phyloP scores from a whole-genome alignment of 2,329 filamentous ascomycete species.

The Amauroascus niger region DNA sequence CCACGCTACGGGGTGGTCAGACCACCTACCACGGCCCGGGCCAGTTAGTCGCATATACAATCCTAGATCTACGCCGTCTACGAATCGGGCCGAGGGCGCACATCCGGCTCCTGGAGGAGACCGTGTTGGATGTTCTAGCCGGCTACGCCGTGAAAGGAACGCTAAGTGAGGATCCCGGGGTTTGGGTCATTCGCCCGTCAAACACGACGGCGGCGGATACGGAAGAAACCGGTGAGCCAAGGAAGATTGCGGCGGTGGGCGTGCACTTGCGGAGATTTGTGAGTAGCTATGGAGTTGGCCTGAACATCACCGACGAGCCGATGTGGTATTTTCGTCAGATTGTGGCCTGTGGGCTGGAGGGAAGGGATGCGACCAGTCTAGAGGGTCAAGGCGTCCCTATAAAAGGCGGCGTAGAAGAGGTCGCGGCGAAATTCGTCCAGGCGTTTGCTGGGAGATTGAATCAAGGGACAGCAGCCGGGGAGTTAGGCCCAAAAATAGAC shows the following conservation, averaged over 20 bases:
- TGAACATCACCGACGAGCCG: constrained; percentile 47
- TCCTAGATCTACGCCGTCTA: constrained; percentile 68
- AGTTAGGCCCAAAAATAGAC: constrained; percentile 30
- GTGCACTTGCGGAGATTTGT: constrained; percentile 83
- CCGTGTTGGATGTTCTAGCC: constrained; percentile 57
- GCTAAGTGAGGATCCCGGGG: constrained; percentile 65
- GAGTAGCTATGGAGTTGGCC: constrained; percentile 70
- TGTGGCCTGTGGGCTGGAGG: constrained; percentile 79
- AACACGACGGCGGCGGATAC: neutral
- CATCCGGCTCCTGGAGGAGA: constrained; percentile 66
- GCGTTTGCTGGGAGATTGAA: constrained; percentile 33
- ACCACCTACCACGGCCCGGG: constrained; percentile 94
- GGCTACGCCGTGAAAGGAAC: constrained; percentile 46
- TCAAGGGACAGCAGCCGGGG: constrained; percentile 25
- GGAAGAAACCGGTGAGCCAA: constrained; percentile 22
- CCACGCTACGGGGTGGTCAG: constrained; percentile 74
- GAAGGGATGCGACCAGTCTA: constrained; percentile 69
- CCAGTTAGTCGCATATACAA: constrained; percentile 84
- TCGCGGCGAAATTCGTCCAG: constrained; percentile 31
- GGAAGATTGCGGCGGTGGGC: constrained; percentile 81
- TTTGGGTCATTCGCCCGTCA: constrained; percentile 56
- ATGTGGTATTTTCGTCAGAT: constrained; percentile 64
- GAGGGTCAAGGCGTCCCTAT: constrained; percentile 39
- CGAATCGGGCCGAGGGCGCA: constrained; percentile 63
- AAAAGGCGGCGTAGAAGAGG: constrained; percentile 31